phyloP scores from a whole-genome alignment of 306 rosid species.

The Pueraria montana region DNA sequence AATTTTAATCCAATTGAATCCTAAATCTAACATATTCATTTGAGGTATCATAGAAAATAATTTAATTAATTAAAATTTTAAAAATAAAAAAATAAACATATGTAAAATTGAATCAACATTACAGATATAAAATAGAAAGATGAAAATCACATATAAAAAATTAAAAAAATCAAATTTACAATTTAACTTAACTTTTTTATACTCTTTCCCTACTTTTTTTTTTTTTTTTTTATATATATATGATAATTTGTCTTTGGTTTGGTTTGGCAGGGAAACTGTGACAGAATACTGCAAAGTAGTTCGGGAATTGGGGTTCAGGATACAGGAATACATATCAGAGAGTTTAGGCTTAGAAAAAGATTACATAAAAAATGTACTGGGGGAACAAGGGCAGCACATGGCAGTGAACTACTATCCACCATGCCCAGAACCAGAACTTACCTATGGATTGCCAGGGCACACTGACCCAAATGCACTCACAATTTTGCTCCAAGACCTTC shows the following conservation, averaged over 20 bases:
- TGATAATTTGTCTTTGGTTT: no score
- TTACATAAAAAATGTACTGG: conserved; percentile 61
- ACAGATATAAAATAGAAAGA: no score
- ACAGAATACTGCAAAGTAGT: conserved; percentile 67
- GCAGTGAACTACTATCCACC: conserved; percentile 94
- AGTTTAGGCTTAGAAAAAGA: conserved; percentile 83
- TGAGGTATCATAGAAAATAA: no score
- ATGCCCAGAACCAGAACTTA: conserved; percentile 91
- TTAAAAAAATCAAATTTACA: no score
- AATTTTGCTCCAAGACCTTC: conserved; percentile 77
- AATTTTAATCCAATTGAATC: accelerated
- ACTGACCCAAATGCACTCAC: conserved; percentile 97
- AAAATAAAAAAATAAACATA: no score
- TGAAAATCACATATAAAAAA: accelerated
- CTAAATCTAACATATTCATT: no score
- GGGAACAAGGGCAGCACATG: conserved; percentile 97
- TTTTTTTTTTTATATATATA: no score
- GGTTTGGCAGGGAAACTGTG: conserved; percentile 65
- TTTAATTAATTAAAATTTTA: no score
- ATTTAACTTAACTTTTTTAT: no score
- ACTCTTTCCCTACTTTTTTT: no score
- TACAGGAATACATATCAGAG: conserved; percentile 76
- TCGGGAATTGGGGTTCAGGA: conserved; percentile 66
- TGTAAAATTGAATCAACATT: no score
- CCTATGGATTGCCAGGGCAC: conserved; percentile 91